phyloP scores from a whole-genome alignment of 805 yeast genomes.

The Ogataea nonfermentans region DNA sequence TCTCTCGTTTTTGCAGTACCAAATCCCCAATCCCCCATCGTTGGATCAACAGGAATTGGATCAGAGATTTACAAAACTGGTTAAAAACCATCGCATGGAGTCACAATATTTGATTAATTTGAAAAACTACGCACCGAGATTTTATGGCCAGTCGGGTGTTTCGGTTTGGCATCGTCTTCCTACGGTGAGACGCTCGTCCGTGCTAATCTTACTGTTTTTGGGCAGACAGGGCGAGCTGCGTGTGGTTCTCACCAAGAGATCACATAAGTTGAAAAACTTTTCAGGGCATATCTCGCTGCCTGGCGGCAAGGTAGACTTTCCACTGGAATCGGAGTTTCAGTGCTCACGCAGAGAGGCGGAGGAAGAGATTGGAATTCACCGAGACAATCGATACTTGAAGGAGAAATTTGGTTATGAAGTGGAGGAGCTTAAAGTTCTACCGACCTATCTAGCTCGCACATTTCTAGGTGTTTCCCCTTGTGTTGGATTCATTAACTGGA shows the following conservation, averaged over 20 bases:
- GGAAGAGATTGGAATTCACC: constrained; percentile 80
- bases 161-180: constrained; percentile 70
- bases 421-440: constrained; percentile 61
- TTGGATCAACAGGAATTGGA: constrained; percentile 6
- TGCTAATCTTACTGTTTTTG: constrained; percentile 67
- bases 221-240: constrained; percentile 74
- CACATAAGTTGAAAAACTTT: constrained; percentile 65
- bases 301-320: constrained; percentile 85
- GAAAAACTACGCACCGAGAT: constrained; percentile 32
- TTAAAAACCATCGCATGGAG: constrained; percentile 32
- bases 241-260: constrained; percentile 76
- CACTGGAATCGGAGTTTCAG: constrained; percentile 62
- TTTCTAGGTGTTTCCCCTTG: constrained; percentile 82
- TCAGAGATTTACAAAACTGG: constrained; percentile 14
- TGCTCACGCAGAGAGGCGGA: constrained; percentile 80
- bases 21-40: constrained; percentile 26
- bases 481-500: constrained; percentile 57
- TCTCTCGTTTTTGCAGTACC: constrained; percentile 21
- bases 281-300: constrained; percentile 93
- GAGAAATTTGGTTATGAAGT: constrained; percentile 52
- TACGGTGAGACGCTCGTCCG: constrained; percentile 68
- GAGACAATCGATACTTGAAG: constrained; percentile 43
- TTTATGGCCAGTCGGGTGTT: constrained; percentile 32
- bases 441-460: constrained; percentile 80
- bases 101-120: constrained; percentile 37